Evolutionary conservation across 306 rosid species (phyloP).

Genomic region (Neltuma alba): DNA sequence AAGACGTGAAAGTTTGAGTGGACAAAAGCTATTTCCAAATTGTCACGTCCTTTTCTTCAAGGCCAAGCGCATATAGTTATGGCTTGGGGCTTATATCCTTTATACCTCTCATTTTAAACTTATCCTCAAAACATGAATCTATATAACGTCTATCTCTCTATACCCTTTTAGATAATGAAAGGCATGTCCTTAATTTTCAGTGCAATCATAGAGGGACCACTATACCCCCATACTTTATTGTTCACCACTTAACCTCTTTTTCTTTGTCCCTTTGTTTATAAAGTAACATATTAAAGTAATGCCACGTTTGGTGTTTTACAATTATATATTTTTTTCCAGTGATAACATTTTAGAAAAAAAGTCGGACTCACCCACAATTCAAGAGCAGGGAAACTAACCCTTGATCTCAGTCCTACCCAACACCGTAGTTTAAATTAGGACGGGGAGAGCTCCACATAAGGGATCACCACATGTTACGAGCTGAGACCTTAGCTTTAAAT

Average conservation of each 20-base stretch:
- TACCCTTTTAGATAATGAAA: constrained; percentile 31
- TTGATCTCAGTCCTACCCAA: no score
- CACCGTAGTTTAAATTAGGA: no score
- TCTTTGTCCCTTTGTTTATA: constrained; percentile 6
- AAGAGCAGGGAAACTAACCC: no score
- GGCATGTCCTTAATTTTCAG: constrained; percentile 1
- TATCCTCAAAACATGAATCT: neutral
- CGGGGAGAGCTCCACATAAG: no score
- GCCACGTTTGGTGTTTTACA: neutral
- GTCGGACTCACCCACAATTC: no score
- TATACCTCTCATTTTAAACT: neutral
- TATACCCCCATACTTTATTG: constrained; percentile 16
- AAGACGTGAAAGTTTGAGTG: constrained; percentile 4
- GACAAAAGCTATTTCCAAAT: constrained; percentile 31
- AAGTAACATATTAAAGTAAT: constrained; percentile 21
- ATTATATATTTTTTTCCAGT: no score
- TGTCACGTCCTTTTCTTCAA: constrained; percentile 35
- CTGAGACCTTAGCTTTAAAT: no score
- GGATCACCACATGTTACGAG: no score
- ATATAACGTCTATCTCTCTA: neutral
- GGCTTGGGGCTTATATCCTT: constrained; percentile 29
- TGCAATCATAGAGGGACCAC: constrained; percentile 40
- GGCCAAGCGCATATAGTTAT: neutral
- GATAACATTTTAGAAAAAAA: no score
- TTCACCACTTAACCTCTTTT: constrained; percentile 12